These are phyloP conservation scores for Apiospora arundinis DNA, from an alignment of 2,329 filamentous ascomycete genomes.

Conservation along the genomic window DNA sequence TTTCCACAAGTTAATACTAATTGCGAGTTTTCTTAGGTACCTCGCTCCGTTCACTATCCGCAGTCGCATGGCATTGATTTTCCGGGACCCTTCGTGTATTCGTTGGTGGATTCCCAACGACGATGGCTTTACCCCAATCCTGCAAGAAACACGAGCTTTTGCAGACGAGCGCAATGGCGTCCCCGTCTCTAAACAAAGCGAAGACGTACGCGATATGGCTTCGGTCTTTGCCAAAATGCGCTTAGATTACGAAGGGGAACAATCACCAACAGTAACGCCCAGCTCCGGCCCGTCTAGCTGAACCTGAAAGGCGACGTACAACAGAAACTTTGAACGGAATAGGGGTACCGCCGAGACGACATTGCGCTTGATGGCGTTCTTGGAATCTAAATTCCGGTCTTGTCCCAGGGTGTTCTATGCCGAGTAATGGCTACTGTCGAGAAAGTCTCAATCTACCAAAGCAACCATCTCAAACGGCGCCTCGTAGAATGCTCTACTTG, in stretches of 20 bases:
- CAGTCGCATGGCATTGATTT: constrained; percentile 75
- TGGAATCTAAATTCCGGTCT: neutral
- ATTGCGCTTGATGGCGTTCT: neutral
- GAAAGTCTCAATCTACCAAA: neutral
- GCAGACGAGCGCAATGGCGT: constrained; percentile 76
- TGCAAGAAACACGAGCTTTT: constrained; percentile 80
- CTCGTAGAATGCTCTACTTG: neutral
- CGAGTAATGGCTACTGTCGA: neutral
- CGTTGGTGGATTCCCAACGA: constrained; percentile 91
- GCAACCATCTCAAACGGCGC: neutral
- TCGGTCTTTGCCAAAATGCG: constrained; percentile 72
- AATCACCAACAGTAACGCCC: constrained; percentile 31
- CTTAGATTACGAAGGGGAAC: constrained; percentile 45
- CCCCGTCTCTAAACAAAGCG: constrained; percentile 61
- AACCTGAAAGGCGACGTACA: constrained; percentile 7
- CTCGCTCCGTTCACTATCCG: constrained; percentile 80
- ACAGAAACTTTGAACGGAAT: neutral
- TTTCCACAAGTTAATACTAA: neutral
- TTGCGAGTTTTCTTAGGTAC: constrained; percentile 62
- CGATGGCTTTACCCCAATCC: constrained; percentile 74
- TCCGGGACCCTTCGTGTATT: constrained; percentile 72
- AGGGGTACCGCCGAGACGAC: neutral
- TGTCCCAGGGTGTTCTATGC: neutral
- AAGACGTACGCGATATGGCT: constrained; percentile 76
- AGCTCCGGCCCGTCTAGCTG: constrained; percentile 26